Evolutionary conservation across 176 grass and related monocot species (phyloP).

Genomic region (Paspalum notatum): DNA sequence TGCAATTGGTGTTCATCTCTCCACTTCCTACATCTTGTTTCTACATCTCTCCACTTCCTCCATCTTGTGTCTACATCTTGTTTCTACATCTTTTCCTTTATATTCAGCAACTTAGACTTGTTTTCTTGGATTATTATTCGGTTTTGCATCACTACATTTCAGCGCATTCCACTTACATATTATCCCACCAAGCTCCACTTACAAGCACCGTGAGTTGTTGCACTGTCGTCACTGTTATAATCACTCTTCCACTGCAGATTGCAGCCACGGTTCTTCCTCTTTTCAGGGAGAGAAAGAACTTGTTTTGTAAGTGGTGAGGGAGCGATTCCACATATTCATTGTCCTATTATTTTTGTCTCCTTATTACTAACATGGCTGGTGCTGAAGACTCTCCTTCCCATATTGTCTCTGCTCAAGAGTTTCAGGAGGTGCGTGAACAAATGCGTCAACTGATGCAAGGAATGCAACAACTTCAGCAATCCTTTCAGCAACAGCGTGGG

Average conservation of each 20-base stretch:
- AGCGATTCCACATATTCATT: background rate
- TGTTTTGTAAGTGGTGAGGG: too few species aligned
- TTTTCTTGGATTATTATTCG: conserved; percentile 22
- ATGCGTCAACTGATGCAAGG: background rate
- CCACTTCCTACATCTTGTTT: background rate
- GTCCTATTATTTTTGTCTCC: background rate
- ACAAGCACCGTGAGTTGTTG: background rate
- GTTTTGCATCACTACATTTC: background rate
- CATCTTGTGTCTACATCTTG: background rate
- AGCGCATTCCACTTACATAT: background rate
- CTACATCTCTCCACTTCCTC: too few species aligned
- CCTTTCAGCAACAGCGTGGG: background rate
- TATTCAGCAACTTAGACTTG: conserved; percentile 25
- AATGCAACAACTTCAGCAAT: background rate
- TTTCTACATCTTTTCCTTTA: conserved; percentile 26
- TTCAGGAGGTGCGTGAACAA: background rate
- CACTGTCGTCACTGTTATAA: too few species aligned
- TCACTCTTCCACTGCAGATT: too few species aligned
- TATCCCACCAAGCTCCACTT: background rate
- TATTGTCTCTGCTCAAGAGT: too few species aligned
- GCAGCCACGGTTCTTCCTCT: too few species aligned
- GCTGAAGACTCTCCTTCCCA: too few species aligned
- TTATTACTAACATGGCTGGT: background rate
- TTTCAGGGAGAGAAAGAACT: too few species aligned
- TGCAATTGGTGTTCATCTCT: background rate